Evolutionary conservation across 495 filamentous ascomycete species (phyloP).

Genomic region (Schizothecium vesticola): DNA sequence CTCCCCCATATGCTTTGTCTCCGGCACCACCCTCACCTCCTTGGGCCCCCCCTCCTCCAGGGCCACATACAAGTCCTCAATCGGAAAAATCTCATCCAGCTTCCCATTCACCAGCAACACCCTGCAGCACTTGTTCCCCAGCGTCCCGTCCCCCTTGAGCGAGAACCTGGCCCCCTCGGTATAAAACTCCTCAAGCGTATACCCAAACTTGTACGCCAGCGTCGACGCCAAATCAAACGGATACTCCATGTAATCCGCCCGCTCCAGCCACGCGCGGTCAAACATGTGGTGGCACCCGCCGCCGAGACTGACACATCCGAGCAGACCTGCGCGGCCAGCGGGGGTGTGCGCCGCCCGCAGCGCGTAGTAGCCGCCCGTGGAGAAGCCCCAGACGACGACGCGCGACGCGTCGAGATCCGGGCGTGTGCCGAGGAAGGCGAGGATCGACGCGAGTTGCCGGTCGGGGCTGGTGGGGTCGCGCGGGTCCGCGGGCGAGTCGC

Average conservation of each 20-base stretch:
- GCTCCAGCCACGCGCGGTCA: constrained; percentile 54
- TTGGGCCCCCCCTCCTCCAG: constrained; percentile 59
- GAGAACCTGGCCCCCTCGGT: constrained; percentile 59
- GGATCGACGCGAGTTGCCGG: constrained; percentile 55
- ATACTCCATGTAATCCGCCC: constrained; percentile 63
- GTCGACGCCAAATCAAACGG: constrained; percentile 60
- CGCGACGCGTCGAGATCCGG: constrained; percentile 49
- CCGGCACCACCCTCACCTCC: constrained; percentile 47
- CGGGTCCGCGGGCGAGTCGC: constrained; percentile 59
- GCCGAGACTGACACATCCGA: constrained; percentile 56
- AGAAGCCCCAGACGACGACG: constrained; percentile 61
- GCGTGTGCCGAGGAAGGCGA: constrained; percentile 55
- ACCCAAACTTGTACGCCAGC: constrained; percentile 64
- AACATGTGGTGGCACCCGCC: constrained; percentile 66
- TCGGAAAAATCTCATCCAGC: constrained; percentile 63
- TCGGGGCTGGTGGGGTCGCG: constrained; percentile 37
- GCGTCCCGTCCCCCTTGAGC: constrained; percentile 56
- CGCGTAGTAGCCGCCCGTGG: constrained; percentile 67
- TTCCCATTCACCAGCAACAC: constrained; percentile 64
- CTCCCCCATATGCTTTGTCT: constrained; percentile 25
- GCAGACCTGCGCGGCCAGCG: constrained; percentile 36
- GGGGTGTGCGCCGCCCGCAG: constrained; percentile 66
- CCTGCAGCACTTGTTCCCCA: constrained; percentile 52
- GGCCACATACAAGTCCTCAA: constrained; percentile 59
- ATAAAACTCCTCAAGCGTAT: constrained; percentile 45